Percentiles rank a stretch among this genome's conserved stretches.
Conservation (phyloP, 148 eudicot species). For the Camellia japonica region DNA sequence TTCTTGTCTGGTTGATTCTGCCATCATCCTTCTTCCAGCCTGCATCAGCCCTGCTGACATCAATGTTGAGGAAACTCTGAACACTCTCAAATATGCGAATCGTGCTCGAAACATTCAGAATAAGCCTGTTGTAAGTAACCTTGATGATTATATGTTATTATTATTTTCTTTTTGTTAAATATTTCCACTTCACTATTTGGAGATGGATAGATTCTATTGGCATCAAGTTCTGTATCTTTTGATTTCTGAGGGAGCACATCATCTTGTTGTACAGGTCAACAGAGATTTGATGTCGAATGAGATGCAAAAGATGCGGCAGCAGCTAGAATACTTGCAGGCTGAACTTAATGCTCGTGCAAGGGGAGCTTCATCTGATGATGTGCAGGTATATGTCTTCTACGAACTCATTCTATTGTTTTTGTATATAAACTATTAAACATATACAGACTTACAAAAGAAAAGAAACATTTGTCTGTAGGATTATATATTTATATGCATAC, state of each 20-base stretch:
- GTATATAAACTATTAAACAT: too few relatives aligned
- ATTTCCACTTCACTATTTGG: too few relatives aligned
- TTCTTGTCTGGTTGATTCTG: too few relatives aligned
- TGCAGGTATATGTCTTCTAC: slow-evolving; percentile 5
- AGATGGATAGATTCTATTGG: too few relatives aligned
- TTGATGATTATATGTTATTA: too few relatives aligned
- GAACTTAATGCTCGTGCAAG: slow-evolving; percentile 16
- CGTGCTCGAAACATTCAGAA: slow-evolving; percentile 23
- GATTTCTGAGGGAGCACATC: neutral
- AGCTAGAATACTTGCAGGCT: slow-evolving; percentile 21
- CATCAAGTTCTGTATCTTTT: too few relatives aligned
- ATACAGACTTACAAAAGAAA: too few relatives aligned
- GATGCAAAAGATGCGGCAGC: slow-evolving; percentile 17
- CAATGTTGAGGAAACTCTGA: neutral
- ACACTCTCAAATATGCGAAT: slow-evolving; percentile 27
- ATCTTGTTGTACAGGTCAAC: slow-evolving; percentile 8
- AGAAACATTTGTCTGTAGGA: too few relatives aligned
- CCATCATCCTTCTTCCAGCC: slow-evolving; percentile 12
- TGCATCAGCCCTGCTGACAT: slow-evolving; percentile 25
- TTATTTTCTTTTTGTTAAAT: too few relatives aligned
- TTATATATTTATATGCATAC: too few relatives aligned
- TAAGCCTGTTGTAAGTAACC: neutral
- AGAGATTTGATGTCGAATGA: slow-evolving; percentile 18
- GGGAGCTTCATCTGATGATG: slow-evolving; percentile 14
- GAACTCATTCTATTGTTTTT: too few relatives aligned